Conservation (phyloP, 2,329 filamentous ascomycete species). For the Xylariaceae sp. region DNA sequence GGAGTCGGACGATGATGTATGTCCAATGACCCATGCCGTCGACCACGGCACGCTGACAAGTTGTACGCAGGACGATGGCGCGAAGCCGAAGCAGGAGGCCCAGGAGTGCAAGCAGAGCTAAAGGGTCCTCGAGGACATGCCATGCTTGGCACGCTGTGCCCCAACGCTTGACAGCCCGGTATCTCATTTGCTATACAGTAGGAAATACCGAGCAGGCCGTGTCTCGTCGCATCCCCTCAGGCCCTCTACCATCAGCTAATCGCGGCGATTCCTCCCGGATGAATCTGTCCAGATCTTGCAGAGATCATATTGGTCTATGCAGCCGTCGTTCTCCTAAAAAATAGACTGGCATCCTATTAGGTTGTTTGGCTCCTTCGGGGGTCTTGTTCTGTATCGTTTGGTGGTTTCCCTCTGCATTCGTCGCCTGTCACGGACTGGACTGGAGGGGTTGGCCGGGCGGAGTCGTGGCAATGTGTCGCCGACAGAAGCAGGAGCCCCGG, state of each 20-base stretch:
- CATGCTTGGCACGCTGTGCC: too few species aligned
- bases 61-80: conserved; percentile 66
- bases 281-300: conserved; percentile 9
- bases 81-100: conserved; percentile 88
- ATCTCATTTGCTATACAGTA: conserved; percentile 7
- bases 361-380: conserved; percentile 24
- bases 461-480: too few species aligned
- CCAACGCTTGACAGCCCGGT: conserved; percentile 6
- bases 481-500: too few species aligned
- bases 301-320: conserved; percentile 19
- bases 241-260: conserved; percentile 3
- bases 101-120: conserved; percentile 96
- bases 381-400: conserved; percentile 26
- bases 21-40: conserved; percentile 17
- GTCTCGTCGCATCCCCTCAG: conserved; percentile 4
- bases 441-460: too few species aligned
- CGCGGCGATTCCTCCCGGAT: background rate
- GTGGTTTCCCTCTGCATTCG: conserved; percentile 25
- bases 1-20: conserved; percentile 71
- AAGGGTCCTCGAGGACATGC: conserved; percentile 26
- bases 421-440: too few species aligned
- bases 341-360: conserved; percentile 26
- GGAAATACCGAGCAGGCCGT: conserved; percentile 5
- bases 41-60: conserved; percentile 14
- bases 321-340: conserved; percentile 16